Evolutionary conservation across 441 rosid genomes (phyloP), one percentile per base, ranked within the genome.

Genomic region (California macrophylla): DNA sequence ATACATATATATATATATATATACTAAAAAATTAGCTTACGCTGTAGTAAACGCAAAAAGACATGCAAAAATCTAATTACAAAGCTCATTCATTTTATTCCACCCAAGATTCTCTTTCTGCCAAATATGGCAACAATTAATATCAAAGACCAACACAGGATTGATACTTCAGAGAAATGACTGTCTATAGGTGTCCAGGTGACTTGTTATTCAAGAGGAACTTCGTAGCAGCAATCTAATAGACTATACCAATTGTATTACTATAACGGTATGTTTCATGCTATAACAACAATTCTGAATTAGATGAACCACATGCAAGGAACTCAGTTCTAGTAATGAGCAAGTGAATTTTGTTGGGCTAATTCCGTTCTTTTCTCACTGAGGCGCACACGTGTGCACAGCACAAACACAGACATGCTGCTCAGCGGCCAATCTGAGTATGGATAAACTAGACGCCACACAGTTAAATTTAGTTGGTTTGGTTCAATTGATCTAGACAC

Each of bases 1-100:
- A 21, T 21, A 54, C 8, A 54, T 16, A 42, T 42, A 50, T 8
- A 7, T 4, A n/a, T n/a, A 30, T 3, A 30, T 30, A 3, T 30
- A 32, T 9, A 60, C 52, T 13, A 63, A 62, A 77, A 52, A 73
- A 74, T 72, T 74, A 77, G 60, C 72, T 78, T 66, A 64, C 6
- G 20, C 9, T 54, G 10, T 20, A 20, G 61, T 2, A 54, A 54
- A 54, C 20, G 24, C 24, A 54, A 54, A 54, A 6, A n/a, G 26
- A 54, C 61, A 20, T 8, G 9, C 24, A 54, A 20, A 2, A 2
- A 18, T 21, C 61, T 54, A 18, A 54, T 18, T 12, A 54, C 20
- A 54, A 6, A 54, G 20, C 4, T 20, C 25, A 21, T 20, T 54
- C 21, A 6, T 18, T 54, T 20, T 26, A 18, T 54, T 54, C 61